A percentile compares a stretch with the other conserved stretches of the same genome.
Conservation (phyloP, 305 asterid genomes). For the Rubia balearica region DNA sequence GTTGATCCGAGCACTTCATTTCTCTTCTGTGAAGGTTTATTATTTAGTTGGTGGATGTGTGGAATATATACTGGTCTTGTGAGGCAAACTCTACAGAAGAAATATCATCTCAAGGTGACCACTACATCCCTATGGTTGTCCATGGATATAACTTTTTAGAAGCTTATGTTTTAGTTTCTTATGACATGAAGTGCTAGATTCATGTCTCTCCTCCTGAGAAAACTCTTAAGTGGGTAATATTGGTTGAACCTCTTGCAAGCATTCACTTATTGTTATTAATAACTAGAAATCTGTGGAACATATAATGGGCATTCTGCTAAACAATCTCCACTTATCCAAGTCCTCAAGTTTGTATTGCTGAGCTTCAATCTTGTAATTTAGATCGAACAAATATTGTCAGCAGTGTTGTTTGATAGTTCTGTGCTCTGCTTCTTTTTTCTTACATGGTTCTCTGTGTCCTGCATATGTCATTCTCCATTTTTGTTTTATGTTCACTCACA, state of each 20-base stretch:
- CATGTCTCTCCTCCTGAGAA: neutral
- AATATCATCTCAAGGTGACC: conserved; percentile 89
- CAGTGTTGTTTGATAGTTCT: neutral
- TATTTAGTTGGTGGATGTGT: conserved; percentile 99
- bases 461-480: neutral
- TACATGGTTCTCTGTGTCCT: too few relatives aligned
- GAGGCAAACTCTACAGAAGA: conserved; percentile 78
- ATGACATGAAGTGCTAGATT: neutral
- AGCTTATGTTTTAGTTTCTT: neutral
- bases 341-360: neutral
- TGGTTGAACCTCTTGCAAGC: neutral
- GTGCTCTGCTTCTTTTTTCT: neutral
- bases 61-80: conserved; percentile 85
- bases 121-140: neutral
- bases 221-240: neutral
- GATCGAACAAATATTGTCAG: neutral
- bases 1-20: conserved; percentile 70
- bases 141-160: neutral
- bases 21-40: conserved; percentile 76
- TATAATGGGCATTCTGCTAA: neutral
- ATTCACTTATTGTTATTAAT: neutral
- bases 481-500: too few relatives aligned
- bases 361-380: neutral
- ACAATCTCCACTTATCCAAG: neutral
- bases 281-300: neutral